Evolutionary conservation across 106 monocot species (phyloP).

Genomic region (Apostasia shenzhenica): DNA sequence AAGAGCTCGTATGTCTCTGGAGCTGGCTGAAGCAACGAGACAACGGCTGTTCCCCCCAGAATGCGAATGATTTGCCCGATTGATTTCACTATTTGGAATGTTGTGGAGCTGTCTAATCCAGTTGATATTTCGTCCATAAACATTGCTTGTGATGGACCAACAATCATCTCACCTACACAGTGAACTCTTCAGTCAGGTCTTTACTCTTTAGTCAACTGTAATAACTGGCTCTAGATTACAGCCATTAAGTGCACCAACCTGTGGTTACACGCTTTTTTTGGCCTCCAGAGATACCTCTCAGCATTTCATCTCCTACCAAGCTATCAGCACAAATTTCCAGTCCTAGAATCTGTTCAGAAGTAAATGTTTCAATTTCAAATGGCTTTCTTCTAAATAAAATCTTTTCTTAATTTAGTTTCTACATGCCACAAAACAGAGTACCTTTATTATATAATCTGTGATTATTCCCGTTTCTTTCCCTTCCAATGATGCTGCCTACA

Average conservation of each 20-base stretch:
- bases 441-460: conserved; percentile 53
- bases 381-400: neutral
- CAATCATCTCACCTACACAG: conserved; percentile 41
- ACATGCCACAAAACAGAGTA: conserved; percentile 4
- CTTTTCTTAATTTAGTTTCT: too few relatives aligned
- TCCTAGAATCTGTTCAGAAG: conserved; percentile 39
- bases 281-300: conserved; percentile 59
- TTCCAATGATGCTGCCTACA: conserved; percentile 37
- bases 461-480: conserved; percentile 32
- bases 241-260: conserved; percentile 14
- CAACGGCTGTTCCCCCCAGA: conserved; percentile 31
- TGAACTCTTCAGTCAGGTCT: neutral
- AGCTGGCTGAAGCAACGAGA: conserved; percentile 43
- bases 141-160: conserved; percentile 36
- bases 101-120: conserved; percentile 47
- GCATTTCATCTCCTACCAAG: conserved; percentile 59
- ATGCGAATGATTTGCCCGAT: conserved; percentile 37
- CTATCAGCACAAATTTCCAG: conserved; percentile 63
- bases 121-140: conserved; percentile 64
- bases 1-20: conserved; percentile 49
- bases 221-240: neutral
- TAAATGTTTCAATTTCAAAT: neutral
- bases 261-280: conserved; percentile 66
- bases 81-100: conserved; percentile 43
- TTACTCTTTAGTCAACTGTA: neutral